Percentiles rank a stretch among this genome's conserved stretches.
phyloP scores from a whole-genome alignment of 805 yeast species.

The Candida sphagnicola region DNA sequence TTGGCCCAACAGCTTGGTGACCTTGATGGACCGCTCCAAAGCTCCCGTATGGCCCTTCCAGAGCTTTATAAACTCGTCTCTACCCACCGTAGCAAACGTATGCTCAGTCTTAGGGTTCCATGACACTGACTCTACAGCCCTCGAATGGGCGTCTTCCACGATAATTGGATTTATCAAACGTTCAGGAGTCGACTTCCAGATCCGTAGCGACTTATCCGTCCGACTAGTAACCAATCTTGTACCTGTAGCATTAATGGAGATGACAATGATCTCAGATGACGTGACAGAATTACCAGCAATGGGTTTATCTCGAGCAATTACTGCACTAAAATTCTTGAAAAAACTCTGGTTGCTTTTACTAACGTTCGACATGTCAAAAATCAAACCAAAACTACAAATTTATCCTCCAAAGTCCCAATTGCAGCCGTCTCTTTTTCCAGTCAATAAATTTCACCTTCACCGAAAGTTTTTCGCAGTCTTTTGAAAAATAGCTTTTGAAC shows the following conservation, averaged over 20 bases:
- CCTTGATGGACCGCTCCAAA: conserved; percentile 25
- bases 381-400: background rate
- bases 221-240: conserved; percentile 39
- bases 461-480: background rate
- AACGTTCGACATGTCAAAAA: background rate
- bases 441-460: too few species aligned
- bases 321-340: conserved; percentile 19
- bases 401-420: too few species aligned
- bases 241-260: conserved; percentile 41
- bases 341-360: conserved; percentile 10
- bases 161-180: conserved; percentile 31
- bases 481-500: too few species aligned
- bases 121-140: conserved; percentile 35
- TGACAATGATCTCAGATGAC: conserved; percentile 28
- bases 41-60: conserved; percentile 42
- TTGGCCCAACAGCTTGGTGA: conserved; percentile 13
- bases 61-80: conserved; percentile 42
- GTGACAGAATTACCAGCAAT: conserved; percentile 11
- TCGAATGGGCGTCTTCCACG: conserved; percentile 39
- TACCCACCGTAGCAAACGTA: conserved; percentile 46
- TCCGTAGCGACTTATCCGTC: conserved; percentile 38
- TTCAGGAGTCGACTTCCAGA: conserved; percentile 31
- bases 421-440: too few species aligned
- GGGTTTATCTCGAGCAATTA: conserved; percentile 12
- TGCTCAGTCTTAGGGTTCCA: conserved; percentile 50